Conservation (phyloP, 1,284 basidiomycete genomes). For the Ceratobasidium papillatum region DNA sequence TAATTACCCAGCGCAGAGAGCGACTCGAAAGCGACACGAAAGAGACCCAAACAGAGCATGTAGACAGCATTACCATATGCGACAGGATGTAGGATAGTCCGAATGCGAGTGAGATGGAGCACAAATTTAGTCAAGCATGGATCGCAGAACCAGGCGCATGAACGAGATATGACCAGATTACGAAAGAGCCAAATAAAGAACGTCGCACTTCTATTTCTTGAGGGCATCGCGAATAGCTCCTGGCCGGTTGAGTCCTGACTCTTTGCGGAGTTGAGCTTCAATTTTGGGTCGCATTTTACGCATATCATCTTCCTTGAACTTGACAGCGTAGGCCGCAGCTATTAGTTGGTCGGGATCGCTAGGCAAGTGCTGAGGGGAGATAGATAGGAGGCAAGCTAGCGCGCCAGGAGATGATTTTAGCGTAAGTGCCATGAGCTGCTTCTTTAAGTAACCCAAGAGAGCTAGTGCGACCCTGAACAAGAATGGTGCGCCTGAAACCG, state of each 20-base stretch:
- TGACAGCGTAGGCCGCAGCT: slow-evolving; percentile 67
- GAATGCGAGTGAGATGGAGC: slow-evolving; percentile 13
- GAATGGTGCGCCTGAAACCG: slow-evolving; percentile 72
- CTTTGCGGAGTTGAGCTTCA: slow-evolving; percentile 44
- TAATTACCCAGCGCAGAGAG: slow-evolving; percentile 17
- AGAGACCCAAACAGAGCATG: slow-evolving; percentile 15
- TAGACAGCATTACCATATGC: slow-evolving; percentile 19
- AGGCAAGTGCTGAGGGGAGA: slow-evolving; percentile 51
- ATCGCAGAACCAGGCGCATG: not conserved
- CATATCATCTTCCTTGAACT: slow-evolving; percentile 84
- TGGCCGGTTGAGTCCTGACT: slow-evolving; percentile 25
- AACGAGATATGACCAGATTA: slow-evolving; percentile 1
- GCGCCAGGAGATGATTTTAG: slow-evolving; percentile 60
- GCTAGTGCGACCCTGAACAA: slow-evolving; percentile 83
- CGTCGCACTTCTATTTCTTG: slow-evolving; percentile 26
- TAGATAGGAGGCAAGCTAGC: slow-evolving; percentile 62
- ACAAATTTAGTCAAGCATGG: slow-evolving; percentile 13
- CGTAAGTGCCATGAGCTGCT: slow-evolving; percentile 48
- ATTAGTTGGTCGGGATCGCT: slow-evolving; percentile 68
- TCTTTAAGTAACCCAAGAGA: slow-evolving; percentile 63
- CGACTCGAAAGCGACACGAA: slow-evolving; percentile 8
- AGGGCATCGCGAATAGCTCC: slow-evolving; percentile 23
- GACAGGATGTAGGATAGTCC: slow-evolving; percentile 4
- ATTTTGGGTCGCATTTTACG: slow-evolving; percentile 75
- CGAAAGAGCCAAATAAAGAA: slow-evolving; percentile 18